phyloP scores from a whole-genome alignment of 2,329 filamentous ascomycete species.

The Ophiosphaerella narmari region DNA sequence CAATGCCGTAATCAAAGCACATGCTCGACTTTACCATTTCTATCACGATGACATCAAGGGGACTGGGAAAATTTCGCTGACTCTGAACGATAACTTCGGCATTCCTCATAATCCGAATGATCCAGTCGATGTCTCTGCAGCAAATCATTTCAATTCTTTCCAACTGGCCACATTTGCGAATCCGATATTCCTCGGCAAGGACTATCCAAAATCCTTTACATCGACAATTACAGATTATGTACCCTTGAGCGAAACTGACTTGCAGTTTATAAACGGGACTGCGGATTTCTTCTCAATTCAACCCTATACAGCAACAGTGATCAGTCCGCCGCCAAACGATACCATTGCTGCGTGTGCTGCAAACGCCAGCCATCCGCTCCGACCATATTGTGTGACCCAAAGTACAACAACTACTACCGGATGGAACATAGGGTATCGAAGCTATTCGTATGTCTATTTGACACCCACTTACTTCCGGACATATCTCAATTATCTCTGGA shows the following conservation, averaged over 20 bases:
- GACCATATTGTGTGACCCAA: slow-evolving; percentile 60
- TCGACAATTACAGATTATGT: slow-evolving; percentile 44
- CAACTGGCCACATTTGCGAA: slow-evolving; percentile 57
- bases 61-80: slow-evolving; percentile 56
- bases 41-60: slow-evolving; percentile 61
- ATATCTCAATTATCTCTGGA: slow-evolving; percentile 63
- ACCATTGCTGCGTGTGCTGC: slow-evolving; percentile 56
- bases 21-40: slow-evolving; percentile 57
- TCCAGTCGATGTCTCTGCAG: slow-evolving; percentile 51
- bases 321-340: slow-evolving; percentile 51
- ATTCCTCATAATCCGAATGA: slow-evolving; percentile 45
- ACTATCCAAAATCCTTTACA: slow-evolving; percentile 57
- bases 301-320: slow-evolving; percentile 61
- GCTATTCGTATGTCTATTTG: slow-evolving; percentile 62
- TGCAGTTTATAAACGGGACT: slow-evolving; percentile 48
- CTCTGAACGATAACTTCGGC: slow-evolving; percentile 51
- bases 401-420: slow-evolving; percentile 53
- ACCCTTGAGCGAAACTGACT: slow-evolving; percentile 54
- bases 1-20: slow-evolving; percentile 47
- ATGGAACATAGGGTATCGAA: slow-evolving; percentile 64
- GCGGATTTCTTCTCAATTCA: slow-evolving; percentile 63
- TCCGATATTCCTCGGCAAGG: slow-evolving; percentile 57
- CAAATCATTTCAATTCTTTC: slow-evolving; percentile 50
- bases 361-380: slow-evolving; percentile 52
- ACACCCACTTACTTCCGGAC: slow-evolving; percentile 63